Percentiles rank a stretch among this genome's conserved stretches.
These are phyloP conservation scores for Lecanosticta acicola DNA, from an alignment of 2,329 filamentous ascomycete species.

Conservation along the genomic window DNA sequence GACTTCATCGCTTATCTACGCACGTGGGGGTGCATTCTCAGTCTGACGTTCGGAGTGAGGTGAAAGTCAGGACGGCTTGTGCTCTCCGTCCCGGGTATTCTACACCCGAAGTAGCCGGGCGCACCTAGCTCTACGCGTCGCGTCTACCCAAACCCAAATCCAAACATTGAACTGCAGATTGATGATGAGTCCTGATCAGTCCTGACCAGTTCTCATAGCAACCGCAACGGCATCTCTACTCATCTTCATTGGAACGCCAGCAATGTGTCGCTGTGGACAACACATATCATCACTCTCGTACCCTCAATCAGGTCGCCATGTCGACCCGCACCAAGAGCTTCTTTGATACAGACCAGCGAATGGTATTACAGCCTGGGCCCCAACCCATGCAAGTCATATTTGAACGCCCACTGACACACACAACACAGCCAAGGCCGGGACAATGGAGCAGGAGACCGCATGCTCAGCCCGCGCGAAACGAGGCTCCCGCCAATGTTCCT, in stretches of 20 bases:
- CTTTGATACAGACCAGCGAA: constrained; percentile 45
- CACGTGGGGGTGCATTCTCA: not conserved
- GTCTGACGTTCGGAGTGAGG: not conserved
- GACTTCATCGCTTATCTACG: not conserved
- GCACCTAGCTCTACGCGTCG: not conserved
- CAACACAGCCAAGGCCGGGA: constrained; percentile 20
- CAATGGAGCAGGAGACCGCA: constrained; percentile 22
- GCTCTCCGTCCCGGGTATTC: not conserved
- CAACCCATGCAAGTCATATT: constrained; percentile 2
- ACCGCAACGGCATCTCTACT: not conserved
- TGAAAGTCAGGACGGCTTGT: not conserved
- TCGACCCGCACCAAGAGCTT: constrained; percentile 45
- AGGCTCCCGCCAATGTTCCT: constrained; percentile 23
- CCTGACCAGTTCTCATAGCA: not conserved
- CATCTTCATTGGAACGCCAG: not conserved
- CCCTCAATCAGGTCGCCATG: constrained; percentile 14
- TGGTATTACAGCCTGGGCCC: constrained; percentile 29
- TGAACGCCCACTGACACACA: constrained; percentile 2
- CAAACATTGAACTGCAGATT: not conserved
- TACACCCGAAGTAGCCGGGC: not conserved
- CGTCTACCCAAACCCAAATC: not conserved
- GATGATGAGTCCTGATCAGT: not conserved
- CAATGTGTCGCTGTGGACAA: constrained; percentile 3
- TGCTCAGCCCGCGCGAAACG: constrained; percentile 14
- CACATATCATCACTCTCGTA: not conserved